phyloP scores from a whole-genome alignment of 2,329 filamentous ascomycete species.

The Pseudogymnoascus sp. region DNA sequence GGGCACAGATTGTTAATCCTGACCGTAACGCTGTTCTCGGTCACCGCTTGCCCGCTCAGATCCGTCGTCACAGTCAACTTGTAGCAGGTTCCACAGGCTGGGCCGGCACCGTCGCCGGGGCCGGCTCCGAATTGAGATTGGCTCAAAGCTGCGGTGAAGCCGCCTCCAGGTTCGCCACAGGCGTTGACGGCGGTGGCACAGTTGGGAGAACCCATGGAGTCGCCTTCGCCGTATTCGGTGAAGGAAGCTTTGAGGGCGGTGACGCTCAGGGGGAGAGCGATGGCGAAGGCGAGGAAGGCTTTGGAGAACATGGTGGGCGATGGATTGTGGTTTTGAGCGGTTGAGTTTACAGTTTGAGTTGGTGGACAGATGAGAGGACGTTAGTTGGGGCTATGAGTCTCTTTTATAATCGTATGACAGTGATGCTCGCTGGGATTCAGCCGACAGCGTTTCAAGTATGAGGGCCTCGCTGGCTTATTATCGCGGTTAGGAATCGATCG shows the following conservation, averaged over 20 bases:
- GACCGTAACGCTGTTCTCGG: background rate
- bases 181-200: slow-evolving; percentile 13
- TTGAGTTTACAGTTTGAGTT: background rate
- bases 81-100: slow-evolving; percentile 11
- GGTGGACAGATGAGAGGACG: background rate
- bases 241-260: slow-evolving; percentile 9
- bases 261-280: background rate
- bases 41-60: background rate
- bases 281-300: background rate
- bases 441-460: slow-evolving; percentile 6
- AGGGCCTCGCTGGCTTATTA: background rate
- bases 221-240: slow-evolving; percentile 5
- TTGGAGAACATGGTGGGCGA: background rate
- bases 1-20: background rate
- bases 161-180: slow-evolving; percentile 14
- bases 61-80: slow-evolving; percentile 13
- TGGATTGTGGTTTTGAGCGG: background rate
- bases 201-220: slow-evolving; percentile 1
- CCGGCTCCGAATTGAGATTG: slow-evolving; percentile 13
- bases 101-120: background rate
- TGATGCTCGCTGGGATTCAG: background rate
- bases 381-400: background rate
- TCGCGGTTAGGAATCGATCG: background rate
- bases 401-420: background rate
- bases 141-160: slow-evolving; percentile 4